These are phyloP conservation scores for Curvularia eragrostidis DNA, from an alignment of 2,329 filamentous ascomycete genomes.

Conservation along the genomic window DNA sequence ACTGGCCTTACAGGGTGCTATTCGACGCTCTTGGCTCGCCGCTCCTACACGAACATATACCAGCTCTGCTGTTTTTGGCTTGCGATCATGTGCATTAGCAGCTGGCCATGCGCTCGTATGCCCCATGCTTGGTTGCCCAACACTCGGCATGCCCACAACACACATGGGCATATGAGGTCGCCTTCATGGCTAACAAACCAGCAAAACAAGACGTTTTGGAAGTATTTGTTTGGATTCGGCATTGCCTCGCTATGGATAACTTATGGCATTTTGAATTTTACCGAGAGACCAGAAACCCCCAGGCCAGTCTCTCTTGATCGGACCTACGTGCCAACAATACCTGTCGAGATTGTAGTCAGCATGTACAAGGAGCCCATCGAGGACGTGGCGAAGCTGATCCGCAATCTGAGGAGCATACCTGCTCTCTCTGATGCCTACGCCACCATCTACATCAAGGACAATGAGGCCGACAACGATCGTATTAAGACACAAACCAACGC, in stretches of 20 bases:
- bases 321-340: constrained; percentile 26
- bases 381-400: constrained; percentile 30
- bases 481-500: constrained; percentile 31
- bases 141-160: background rate
- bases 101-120: constrained; percentile 1
- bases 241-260: constrained; percentile 21
- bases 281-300: constrained; percentile 6
- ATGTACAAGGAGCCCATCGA: constrained; percentile 47
- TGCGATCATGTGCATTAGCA: constrained; percentile 12
- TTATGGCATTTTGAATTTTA: constrained; percentile 26
- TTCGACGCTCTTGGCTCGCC: constrained; percentile 22
- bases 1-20: constrained; percentile 22
- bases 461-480: constrained; percentile 19
- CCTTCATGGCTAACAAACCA: background rate
- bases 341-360: constrained; percentile 47
- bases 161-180: constrained; percentile 1
- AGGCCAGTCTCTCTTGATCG: constrained; percentile 18
- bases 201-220: constrained; percentile 1
- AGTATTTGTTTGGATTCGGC: constrained; percentile 6
- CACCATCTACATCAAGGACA: constrained; percentile 45
- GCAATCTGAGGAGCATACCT: constrained; percentile 26
- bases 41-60: constrained; percentile 28
- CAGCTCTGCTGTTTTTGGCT: constrained; percentile 24
- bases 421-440: constrained; percentile 25
- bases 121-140: background rate